phyloP scores from a whole-genome alignment of 306 rosid genomes.

The Delonix regia region DNA sequence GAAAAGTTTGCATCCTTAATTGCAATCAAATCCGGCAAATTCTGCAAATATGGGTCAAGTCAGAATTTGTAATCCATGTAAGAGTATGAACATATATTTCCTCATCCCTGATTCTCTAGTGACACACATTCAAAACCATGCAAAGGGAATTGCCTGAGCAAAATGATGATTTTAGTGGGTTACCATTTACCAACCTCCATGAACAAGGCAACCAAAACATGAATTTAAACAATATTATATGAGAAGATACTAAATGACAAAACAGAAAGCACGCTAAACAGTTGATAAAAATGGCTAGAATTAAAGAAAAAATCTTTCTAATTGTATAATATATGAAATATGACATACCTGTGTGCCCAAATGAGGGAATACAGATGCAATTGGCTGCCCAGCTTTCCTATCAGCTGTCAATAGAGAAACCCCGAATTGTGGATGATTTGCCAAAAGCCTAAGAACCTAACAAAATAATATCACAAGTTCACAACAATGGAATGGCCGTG shows the following conservation, averaged over 20 bases:
- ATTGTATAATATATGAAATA: constrained; percentile 24
- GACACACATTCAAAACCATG: neutral
- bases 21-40: constrained; percentile 84
- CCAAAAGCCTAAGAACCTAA: constrained; percentile 88
- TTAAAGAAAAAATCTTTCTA: neutral
- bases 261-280: constrained; percentile 15
- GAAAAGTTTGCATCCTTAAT: constrained; percentile 85
- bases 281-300: constrained; percentile 3
- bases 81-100: constrained; percentile 10
- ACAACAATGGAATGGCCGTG: neutral
- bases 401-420: constrained; percentile 83
- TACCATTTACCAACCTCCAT: constrained; percentile 23
- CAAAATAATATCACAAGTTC: constrained; percentile 32
- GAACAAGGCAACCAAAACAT: constrained; percentile 11
- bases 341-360: constrained; percentile 64
- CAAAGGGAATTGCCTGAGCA: constrained; percentile 22
- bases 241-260: neutral
- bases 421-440: constrained; percentile 86
- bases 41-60: constrained; percentile 49
- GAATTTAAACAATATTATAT: neutral
- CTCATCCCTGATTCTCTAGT: neutral
- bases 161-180: constrained; percentile 27
- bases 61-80: constrained; percentile 13
- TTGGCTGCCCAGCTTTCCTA: constrained; percentile 90
- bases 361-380: constrained; percentile 90